Conservation (phyloP, 2,329 filamentous ascomycete genomes). For the Herpotrichia juniperi region DNA sequence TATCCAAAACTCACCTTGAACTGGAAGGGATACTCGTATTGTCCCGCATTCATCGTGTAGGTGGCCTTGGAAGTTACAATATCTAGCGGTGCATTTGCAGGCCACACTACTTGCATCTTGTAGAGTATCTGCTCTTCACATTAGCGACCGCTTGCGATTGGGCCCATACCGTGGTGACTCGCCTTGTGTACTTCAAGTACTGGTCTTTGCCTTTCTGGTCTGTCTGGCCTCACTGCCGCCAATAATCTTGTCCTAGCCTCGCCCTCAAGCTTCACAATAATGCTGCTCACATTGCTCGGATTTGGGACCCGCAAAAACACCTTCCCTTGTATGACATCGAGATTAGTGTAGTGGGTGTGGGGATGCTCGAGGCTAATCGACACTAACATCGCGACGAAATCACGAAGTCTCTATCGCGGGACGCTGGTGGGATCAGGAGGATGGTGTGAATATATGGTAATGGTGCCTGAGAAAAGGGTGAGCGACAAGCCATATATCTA, state of each 20-base stretch:
- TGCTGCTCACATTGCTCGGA: constrained; percentile 55
- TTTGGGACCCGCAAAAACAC: constrained; percentile 53
- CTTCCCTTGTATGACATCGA: constrained; percentile 72
- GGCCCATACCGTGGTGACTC: constrained; percentile 6
- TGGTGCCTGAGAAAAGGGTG: constrained; percentile 12
- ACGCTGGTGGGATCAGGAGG: neutral
- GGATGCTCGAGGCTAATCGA: constrained; percentile 69
- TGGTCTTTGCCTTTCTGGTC: constrained; percentile 51
- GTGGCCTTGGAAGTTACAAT: constrained; percentile 48
- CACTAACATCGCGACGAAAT: constrained; percentile 53
- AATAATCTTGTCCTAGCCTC: constrained; percentile 73
- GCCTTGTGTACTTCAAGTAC: constrained; percentile 60
- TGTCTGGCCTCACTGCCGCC: constrained; percentile 52
- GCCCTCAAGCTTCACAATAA: constrained; percentile 84
- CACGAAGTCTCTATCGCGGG: neutral
- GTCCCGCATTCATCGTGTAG: constrained; percentile 69
- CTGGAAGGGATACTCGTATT: constrained; percentile 77
- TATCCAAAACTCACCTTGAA: constrained; percentile 72
- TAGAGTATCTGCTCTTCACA: constrained; percentile 67
- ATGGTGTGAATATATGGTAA: constrained; percentile 13
- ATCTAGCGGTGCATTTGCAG: constrained; percentile 56
- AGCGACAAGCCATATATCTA: constrained; percentile 23
- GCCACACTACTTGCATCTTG: constrained; percentile 74
- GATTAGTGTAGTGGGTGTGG: constrained; percentile 78
- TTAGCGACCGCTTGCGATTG: neutral